A percentile compares a stretch with the other conserved stretches of the same genome.
These are phyloP conservation scores for Rhodotorula sp. DNA, from an alignment of 1,284 basidiomycete genomes.

Conservation along the genomic window DNA sequence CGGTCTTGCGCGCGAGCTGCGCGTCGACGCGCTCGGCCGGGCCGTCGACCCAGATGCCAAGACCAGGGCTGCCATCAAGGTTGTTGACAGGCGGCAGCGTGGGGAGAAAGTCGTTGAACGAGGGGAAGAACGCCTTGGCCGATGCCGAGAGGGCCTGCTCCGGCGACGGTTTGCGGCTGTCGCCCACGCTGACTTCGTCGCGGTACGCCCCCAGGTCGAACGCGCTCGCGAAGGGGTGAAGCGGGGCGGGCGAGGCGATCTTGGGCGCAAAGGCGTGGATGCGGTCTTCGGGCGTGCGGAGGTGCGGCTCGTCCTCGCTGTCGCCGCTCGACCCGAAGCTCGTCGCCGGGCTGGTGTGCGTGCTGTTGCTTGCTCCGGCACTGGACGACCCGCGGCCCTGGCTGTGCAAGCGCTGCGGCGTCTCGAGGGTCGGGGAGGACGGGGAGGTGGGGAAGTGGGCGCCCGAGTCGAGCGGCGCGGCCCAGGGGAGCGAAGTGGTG, in stretches of 20 bases:
- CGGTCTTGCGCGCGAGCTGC: background rate
- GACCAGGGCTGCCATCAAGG: background rate
- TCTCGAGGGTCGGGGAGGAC: background rate
- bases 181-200: slow-evolving; percentile 4
- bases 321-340: background rate
- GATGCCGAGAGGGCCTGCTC: slow-evolving; percentile 1
- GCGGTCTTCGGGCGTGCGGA: background rate
- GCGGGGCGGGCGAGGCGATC: background rate
- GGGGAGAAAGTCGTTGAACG: slow-evolving; percentile 23
- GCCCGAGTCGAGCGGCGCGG: background rate
- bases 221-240: too few species aligned
- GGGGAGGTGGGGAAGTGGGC: background rate
- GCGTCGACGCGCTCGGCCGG: background rate
- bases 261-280: background rate
- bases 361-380: background rate
- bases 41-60: background rate
- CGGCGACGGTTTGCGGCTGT: background rate
- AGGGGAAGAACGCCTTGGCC: slow-evolving; percentile 19
- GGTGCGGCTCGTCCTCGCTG: background rate
- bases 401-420: background rate
- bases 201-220: background rate
- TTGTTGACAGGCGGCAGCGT: background rate
- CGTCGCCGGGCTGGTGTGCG: background rate
- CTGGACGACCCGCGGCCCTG: background rate
- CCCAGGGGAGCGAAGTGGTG: background rate